phyloP scores from a whole-genome alignment of 202 grass and related monocot species.

The Cymbopogon flexuosus region DNA sequence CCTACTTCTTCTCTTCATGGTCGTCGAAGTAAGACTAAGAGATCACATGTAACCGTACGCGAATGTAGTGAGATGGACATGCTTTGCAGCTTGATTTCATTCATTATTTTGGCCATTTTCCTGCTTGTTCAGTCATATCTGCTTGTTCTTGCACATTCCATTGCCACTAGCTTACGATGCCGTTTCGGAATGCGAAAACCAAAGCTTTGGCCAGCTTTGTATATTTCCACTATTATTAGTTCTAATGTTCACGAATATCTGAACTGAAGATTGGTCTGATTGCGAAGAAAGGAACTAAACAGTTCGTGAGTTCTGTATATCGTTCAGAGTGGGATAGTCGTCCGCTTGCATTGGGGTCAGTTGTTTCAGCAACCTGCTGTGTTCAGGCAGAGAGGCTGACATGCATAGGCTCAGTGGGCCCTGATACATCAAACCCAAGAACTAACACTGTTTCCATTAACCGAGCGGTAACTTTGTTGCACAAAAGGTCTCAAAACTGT shows the following conservation, averaged over 20 bases:
- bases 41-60: not conserved
- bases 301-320: not conserved
- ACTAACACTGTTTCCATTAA: not conserved
- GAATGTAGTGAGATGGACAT: not conserved
- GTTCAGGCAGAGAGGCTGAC: not conserved
- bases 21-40: slow-evolving; percentile 32
- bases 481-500: not conserved
- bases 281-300: not conserved
- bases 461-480: not conserved
- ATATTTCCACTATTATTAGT: not conserved
- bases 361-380: not conserved
- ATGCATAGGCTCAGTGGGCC: not conserved
- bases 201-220: not conserved
- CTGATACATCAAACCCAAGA: not conserved
- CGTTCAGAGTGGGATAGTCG: not conserved
- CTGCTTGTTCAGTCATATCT: not conserved
- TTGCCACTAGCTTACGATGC: not conserved
- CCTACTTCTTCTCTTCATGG: slow-evolving; percentile 65
- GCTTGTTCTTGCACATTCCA: not conserved
- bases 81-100: slow-evolving; percentile 20
- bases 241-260: not conserved
- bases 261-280: not conserved
- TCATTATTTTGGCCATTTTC: slow-evolving; percentile 20
- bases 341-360: not conserved
- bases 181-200: not conserved